Evolutionary conservation across 2,329 filamentous ascomycete species (phyloP), one percentile per base, ranked within the genome.

Genomic region (Dactylellina sp.): DNA sequence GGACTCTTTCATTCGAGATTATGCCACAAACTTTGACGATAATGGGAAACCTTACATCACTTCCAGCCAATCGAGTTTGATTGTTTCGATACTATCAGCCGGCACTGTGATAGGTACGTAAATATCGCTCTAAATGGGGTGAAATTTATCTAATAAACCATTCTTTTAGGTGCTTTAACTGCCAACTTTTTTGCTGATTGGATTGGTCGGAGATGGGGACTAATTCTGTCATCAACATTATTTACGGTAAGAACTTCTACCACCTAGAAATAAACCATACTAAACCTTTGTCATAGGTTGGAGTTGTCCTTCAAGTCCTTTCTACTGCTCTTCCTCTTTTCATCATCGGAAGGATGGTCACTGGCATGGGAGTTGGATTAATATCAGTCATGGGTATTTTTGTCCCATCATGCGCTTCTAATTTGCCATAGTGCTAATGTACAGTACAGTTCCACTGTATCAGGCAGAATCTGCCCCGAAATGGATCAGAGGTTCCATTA

Each of bases 21-120:
- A 55, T 52, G 32, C 52, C 18, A 70, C 60, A 35, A 75, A 49
- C 22, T 16, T 28, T 49, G 16, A 71, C 56, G 44, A 44, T 6
- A 37, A 63, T 47, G 65, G 71, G 9, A 59, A 63, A 20, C 61
- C 61, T 4, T 74, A 62, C 18, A 74, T 74, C 32, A 74, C 70
- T n/a, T 18, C 70, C 1, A 57, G 71, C 0, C 84, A 87, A 76
- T 84, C 86, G 47, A 89, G 89, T 0, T 83, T 88, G 42, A 88
- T 91, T 71, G 89, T 91, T 37, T 91, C 90, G 5, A 92, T 92
- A 76, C 85, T 93, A 16, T 92, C 89, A 0, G 89, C 88, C 28
- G 90, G 90, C 66, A 92, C 90, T 32, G 93, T 93, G 81, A 89
- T 92, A 76, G 91, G 91, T 42, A 86, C 90, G 12, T 84, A 93